Percentiles rank a stretch among this genome's conserved stretches.
Evolutionary conservation across 805 yeast species (phyloP).

Genomic region (Nematodospora valgi): DNA sequence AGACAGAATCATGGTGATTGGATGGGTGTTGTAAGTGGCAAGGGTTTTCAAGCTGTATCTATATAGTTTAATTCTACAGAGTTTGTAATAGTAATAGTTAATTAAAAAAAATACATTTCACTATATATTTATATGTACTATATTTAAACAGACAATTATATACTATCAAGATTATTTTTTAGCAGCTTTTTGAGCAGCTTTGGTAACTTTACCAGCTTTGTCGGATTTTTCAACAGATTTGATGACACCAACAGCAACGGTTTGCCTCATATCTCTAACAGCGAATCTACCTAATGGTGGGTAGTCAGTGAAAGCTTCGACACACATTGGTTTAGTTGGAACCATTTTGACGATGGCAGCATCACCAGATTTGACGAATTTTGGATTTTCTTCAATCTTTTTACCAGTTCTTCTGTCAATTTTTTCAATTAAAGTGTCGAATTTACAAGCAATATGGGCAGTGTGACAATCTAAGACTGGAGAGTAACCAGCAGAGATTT

Average conservation of each 20-base stretch:
- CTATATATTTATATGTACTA: no score
- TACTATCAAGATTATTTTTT: constrained; percentile 41
- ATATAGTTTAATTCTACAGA: no score
- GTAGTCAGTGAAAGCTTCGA: constrained; percentile 43
- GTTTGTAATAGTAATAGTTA: no score
- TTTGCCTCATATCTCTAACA: constrained; percentile 99
- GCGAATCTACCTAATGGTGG: constrained; percentile 47
- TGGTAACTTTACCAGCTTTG: constrained; percentile 49
- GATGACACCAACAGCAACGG: constrained; percentile 99
- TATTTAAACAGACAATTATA: no score
- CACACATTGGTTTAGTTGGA: constrained; percentile 44
- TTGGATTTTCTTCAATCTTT: constrained; percentile 30
- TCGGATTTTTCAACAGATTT: constrained; percentile 55
- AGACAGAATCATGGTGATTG: constrained; percentile 63
- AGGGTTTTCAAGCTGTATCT: constrained; percentile 63
- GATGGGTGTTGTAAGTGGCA: constrained; percentile 74
- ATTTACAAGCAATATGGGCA: constrained; percentile 88
- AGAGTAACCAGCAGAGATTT: constrained; percentile 85
- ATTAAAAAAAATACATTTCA: no score
- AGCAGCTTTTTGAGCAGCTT: constrained; percentile 47
- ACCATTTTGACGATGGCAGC: constrained; percentile 41
- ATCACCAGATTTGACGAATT: constrained; percentile 37
- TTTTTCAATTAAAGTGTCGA: constrained; percentile 75
- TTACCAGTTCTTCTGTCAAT: constrained; percentile 72
- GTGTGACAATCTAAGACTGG: constrained; percentile 93